A percentile compares a stretch with the other conserved stretches of the same genome.
phyloP scores from a whole-genome alignment of 495 filamentous ascomycete species.

The Durotheca rogersii region DNA sequence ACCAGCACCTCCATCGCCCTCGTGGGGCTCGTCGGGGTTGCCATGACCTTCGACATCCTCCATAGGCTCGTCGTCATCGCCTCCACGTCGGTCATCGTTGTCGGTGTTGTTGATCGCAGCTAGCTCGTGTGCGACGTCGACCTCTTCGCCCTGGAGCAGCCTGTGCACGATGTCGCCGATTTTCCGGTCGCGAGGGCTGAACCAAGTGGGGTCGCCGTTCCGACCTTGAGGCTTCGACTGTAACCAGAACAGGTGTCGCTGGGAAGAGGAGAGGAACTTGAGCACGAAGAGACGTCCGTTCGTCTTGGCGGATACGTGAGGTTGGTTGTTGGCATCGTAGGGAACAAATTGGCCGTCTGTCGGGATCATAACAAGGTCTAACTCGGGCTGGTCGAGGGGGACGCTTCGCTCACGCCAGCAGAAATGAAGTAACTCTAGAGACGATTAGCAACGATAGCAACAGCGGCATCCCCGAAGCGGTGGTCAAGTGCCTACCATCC shows the following conservation, averaged over 20 bases:
- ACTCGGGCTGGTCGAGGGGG: constrained; percentile 34
- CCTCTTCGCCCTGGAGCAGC: constrained; percentile 84
- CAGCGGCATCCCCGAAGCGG: not conserved
- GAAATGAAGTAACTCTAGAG: constrained; percentile 83
- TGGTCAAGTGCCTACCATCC: constrained; percentile 63
- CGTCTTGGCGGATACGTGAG: constrained; percentile 59
- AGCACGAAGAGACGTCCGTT: constrained; percentile 90
- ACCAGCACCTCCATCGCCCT: constrained; percentile 76
- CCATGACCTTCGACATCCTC: constrained; percentile 75
- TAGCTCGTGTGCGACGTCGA: constrained; percentile 78
- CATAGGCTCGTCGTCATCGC: constrained; percentile 75
- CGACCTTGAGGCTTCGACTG: constrained; percentile 83
- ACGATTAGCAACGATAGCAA: constrained; percentile 20
- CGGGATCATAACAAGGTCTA: constrained; percentile 52
- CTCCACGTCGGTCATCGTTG: constrained; percentile 59
- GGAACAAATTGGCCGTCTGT: constrained; percentile 80
- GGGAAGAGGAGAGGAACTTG: constrained; percentile 91
- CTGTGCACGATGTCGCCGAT: constrained; percentile 82
- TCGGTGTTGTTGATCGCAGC: constrained; percentile 59
- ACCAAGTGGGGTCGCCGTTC: constrained; percentile 69
- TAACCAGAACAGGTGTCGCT: constrained; percentile 92
- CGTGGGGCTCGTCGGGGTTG: constrained; percentile 56
- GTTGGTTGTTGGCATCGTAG: constrained; percentile 59
- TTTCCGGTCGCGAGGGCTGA: constrained; percentile 76
- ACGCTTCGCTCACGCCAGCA: constrained; percentile 74